Conservation (phyloP, 495 filamentous ascomycete genomes). For the Annulohypoxylon nitens region DNA sequence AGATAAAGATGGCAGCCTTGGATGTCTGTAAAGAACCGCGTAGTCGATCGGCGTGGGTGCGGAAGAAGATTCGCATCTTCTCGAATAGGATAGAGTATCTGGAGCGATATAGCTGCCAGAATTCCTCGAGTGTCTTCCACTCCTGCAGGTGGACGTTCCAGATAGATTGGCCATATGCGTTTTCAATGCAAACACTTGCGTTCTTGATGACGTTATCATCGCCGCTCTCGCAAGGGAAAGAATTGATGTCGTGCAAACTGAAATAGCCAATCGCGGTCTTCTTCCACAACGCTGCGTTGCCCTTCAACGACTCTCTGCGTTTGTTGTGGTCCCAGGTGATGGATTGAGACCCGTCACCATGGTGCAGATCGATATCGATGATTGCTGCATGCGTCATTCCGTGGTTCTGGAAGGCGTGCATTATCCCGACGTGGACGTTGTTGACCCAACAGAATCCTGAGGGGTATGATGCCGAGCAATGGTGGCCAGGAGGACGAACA, state of each 20-base stretch:
- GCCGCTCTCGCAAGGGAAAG: constrained; percentile 91
- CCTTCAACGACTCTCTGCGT: constrained; percentile 66
- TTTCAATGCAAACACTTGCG: constrained; percentile 91
- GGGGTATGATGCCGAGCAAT: constrained; percentile 87
- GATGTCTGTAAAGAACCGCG: constrained; percentile 65
- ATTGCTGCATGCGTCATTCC: constrained; percentile 95
- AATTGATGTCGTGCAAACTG: constrained; percentile 97
- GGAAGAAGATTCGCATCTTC: constrained; percentile 82
- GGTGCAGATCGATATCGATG: constrained; percentile 96
- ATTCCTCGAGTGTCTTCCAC: constrained; percentile 84
- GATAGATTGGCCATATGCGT: constrained; percentile 89
- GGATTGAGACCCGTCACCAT: constrained; percentile 94
- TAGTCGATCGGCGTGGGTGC: constrained; percentile 73
- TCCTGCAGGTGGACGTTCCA: constrained; percentile 96
- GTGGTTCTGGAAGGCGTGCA: constrained; percentile 83
- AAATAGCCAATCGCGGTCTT: constrained; percentile 93
- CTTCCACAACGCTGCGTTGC: constrained; percentile 77
- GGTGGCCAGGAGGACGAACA: constrained; percentile 90
- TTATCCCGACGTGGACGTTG: constrained; percentile 96
- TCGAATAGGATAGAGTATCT: constrained; percentile 81
- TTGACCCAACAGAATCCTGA: constrained; percentile 99
- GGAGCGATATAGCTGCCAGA: constrained; percentile 86
- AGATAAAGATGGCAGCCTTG: constrained; percentile 90
- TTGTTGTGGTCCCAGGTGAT: constrained; percentile 91
- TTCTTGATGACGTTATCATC: constrained; percentile 91